Conservation (phyloP, 371 early-diverging fungal species). For the Dipsacomyces acuminosporus region DNA sequence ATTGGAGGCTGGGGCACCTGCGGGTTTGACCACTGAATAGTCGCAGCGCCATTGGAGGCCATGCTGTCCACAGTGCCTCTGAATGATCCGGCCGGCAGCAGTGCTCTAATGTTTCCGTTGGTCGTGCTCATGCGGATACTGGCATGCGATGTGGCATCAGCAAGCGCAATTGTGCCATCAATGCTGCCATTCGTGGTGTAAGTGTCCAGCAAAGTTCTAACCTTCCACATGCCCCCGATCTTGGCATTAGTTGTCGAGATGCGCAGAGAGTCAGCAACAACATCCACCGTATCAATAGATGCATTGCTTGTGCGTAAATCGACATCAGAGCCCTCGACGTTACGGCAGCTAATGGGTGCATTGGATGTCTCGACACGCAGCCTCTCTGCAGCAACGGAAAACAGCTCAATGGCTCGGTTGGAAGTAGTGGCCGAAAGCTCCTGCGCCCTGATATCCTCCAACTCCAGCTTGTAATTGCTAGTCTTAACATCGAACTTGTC, state of each 20-base stretch:
- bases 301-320: conserved; percentile 24
- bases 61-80: conserved; percentile 24
- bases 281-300: conserved; percentile 3
- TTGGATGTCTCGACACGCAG: conserved; percentile 10
- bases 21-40: conserved; percentile 3
- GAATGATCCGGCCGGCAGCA: conserved; percentile 22
- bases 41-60: conserved; percentile 11
- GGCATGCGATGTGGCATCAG: conserved; percentile 1
- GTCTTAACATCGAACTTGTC: conserved; percentile 5
- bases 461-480: conserved; percentile 5
- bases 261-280: conserved; percentile 13
- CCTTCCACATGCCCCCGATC: conserved; percentile 27
- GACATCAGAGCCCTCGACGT: conserved; percentile 6
- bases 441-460: neutral
- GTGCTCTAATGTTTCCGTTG: conserved; percentile 13
- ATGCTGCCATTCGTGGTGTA: conserved; percentile 27
- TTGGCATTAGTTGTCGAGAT: conserved; percentile 21
- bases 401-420: conserved; percentile 10
- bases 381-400: neutral
- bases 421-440: conserved; percentile 6
- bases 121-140: conserved; percentile 13
- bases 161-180: conserved; percentile 13
- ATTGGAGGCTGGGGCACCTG: neutral
- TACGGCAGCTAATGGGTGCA: conserved; percentile 9
- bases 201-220: conserved; percentile 10